Percentiles rank a stretch among this genome's conserved stretches.
Evolutionary conservation across 2,329 filamentous ascomycete genomes (phyloP).

Genomic region (Trichoderma simmonsii): DNA sequence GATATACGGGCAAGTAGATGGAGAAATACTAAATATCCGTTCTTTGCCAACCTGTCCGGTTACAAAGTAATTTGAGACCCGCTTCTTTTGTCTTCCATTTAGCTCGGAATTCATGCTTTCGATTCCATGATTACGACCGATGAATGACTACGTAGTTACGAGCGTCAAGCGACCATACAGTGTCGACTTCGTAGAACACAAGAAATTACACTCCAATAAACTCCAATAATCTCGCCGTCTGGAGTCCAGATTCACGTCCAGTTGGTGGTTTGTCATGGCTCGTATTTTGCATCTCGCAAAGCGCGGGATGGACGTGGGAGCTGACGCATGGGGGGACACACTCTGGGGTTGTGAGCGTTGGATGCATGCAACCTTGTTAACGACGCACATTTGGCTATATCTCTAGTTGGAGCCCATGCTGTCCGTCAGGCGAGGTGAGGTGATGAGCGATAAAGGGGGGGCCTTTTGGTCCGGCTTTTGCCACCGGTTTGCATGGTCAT

Average conservation of each 20-base stretch:
- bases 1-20: not conserved
- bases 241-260: not conserved
- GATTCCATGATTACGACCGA: not conserved
- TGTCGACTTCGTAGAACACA: not conserved
- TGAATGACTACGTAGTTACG: not conserved
- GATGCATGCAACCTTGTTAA: not conserved
- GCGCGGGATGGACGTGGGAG: conserved; percentile 1
- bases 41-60: not conserved
- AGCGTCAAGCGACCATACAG: not conserved
- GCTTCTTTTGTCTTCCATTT: not conserved
- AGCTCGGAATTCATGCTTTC: not conserved
- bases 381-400: not conserved
- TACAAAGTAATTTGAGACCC: not conserved
- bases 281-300: not conserved
- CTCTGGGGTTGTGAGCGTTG: not conserved
- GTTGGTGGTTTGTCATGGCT: not conserved
- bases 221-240: not conserved
- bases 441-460: not conserved
- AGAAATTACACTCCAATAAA: not conserved
- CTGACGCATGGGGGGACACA: not conserved
- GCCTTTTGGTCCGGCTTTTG: not conserved
- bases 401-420: not conserved
- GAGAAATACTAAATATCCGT: not conserved
- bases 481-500: not conserved
- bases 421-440: not conserved